These are phyloP conservation scores for Penicillium odoratum DNA, from an alignment of 495 filamentous ascomycete genomes.

Conservation along the genomic window DNA sequence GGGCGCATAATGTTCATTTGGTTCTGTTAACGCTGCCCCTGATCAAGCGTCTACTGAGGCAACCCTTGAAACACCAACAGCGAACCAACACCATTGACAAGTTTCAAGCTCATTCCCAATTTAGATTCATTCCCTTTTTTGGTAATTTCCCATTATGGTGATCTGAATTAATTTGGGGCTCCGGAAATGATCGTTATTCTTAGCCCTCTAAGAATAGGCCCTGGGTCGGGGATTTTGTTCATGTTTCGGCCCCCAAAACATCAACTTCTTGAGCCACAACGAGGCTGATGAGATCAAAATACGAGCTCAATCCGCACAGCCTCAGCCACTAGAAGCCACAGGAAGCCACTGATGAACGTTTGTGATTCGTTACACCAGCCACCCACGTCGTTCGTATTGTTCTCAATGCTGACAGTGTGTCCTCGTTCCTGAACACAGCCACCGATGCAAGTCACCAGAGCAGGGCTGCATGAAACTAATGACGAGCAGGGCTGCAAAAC, in stretches of 20 bases:
- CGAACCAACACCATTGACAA: background rate
- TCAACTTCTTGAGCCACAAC: constrained; percentile 21
- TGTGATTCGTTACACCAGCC: constrained; percentile 27
- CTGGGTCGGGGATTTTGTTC: background rate
- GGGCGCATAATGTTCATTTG: constrained; percentile 11
- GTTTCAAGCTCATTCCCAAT: constrained; percentile 1
- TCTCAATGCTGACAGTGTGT: background rate
- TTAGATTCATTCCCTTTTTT: background rate
- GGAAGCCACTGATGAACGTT: background rate
- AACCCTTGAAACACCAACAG: constrained; percentile 5
- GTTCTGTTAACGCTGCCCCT: constrained; percentile 17
- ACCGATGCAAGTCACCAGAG: background rate
- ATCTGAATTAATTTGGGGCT: constrained; percentile 9
- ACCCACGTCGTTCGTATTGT: constrained; percentile 9
- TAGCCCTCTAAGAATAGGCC: constrained; percentile 22
- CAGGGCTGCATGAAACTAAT: background rate
- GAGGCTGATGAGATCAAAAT: background rate
- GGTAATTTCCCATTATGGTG: constrained; percentile 16
- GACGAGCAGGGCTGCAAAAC: background rate
- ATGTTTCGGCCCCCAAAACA: constrained; percentile 23
- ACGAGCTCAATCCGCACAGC: constrained; percentile 10
- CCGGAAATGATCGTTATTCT: constrained; percentile 20
- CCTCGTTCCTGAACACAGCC: constrained; percentile 10
- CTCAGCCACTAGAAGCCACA: constrained; percentile 27
- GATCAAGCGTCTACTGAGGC: constrained; percentile 24